These are phyloP conservation scores for Annulohypoxylon stygium DNA, from an alignment of 495 filamentous ascomycete species.

Conservation along the genomic window DNA sequence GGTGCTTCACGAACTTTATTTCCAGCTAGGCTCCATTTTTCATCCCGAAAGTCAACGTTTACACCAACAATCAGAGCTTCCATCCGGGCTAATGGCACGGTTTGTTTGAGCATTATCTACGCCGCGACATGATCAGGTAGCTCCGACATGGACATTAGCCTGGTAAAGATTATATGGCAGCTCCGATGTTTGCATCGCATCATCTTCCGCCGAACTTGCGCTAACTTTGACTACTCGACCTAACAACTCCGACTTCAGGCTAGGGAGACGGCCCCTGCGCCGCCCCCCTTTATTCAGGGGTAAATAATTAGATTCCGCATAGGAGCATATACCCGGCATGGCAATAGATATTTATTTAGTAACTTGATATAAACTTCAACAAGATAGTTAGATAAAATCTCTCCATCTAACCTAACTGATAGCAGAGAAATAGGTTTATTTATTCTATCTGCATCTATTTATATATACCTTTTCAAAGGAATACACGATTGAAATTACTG, in stretches of 20 bases:
- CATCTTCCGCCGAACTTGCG: not conserved
- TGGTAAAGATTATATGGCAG: not conserved
- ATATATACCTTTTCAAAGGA: too few species aligned
- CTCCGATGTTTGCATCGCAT: not conserved
- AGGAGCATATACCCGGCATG: not conserved
- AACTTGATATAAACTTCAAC: not conserved
- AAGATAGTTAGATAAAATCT: too few species aligned
- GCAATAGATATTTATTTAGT: not conserved
- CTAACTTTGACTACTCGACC: not conserved
- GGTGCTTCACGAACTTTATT: not conserved
- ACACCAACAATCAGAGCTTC: not conserved
- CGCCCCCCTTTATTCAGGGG: conserved; percentile 1
- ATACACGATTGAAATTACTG: too few species aligned
- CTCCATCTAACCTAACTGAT: too few species aligned
- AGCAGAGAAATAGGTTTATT: too few species aligned
- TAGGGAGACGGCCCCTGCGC: not conserved
- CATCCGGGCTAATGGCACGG: not conserved
- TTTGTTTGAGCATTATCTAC: not conserved
- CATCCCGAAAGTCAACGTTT: not conserved
- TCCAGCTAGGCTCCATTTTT: not conserved
- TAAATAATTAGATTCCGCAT: not conserved
- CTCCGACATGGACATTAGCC: not conserved
- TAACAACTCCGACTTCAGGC: not conserved
- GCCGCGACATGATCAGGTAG: not conserved
- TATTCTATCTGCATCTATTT: too few species aligned